phyloP scores from a whole-genome alignment of 805 yeast species.

The Hanseniaspora mollemarum region DNA sequence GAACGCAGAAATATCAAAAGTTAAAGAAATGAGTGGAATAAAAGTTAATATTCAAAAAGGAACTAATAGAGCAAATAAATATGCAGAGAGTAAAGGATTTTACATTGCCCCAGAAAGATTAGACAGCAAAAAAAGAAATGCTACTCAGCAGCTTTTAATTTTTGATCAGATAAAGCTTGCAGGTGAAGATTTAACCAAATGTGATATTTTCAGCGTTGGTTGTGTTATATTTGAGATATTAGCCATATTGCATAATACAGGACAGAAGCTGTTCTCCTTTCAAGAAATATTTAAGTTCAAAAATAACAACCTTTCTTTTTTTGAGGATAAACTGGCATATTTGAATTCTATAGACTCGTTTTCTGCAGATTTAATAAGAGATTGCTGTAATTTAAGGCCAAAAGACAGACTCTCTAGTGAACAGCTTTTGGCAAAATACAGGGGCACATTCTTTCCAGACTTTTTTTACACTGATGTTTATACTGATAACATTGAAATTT shows the following conservation, averaged over 20 bases:
- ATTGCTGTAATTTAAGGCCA: constrained; percentile 60
- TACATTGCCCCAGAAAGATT: constrained; percentile 94
- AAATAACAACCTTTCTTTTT: constrained; percentile 41
- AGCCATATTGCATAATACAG: constrained; percentile 47
- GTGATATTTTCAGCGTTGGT: constrained; percentile 75
- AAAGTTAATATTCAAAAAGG: not conserved
- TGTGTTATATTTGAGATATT: constrained; percentile 79
- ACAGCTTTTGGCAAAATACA: constrained; percentile 41
- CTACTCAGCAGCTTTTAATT: constrained; percentile 19
- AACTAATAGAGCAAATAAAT: constrained; percentile 25
- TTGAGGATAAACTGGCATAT: constrained; percentile 33
- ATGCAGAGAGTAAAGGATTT: constrained; percentile 71
- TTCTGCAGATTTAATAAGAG: constrained; percentile 42
- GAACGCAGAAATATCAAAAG: not conserved
- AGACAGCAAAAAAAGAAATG: constrained; percentile 19
- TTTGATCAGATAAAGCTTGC: constrained; percentile 35
- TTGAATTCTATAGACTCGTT: constrained; percentile 41
- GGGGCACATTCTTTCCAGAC: constrained; percentile 48
- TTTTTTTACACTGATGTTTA: constrained; percentile 59
- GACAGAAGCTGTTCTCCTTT: constrained; percentile 72
- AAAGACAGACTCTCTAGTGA: constrained; percentile 43
- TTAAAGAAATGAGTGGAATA: not conserved
- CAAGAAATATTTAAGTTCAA: constrained; percentile 79
- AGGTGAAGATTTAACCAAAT: constrained; percentile 30
- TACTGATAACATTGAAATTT: constrained; percentile 41